phyloP scores from a whole-genome alignment of 331 rosid genomes.

The Arachis monticola region DNA sequence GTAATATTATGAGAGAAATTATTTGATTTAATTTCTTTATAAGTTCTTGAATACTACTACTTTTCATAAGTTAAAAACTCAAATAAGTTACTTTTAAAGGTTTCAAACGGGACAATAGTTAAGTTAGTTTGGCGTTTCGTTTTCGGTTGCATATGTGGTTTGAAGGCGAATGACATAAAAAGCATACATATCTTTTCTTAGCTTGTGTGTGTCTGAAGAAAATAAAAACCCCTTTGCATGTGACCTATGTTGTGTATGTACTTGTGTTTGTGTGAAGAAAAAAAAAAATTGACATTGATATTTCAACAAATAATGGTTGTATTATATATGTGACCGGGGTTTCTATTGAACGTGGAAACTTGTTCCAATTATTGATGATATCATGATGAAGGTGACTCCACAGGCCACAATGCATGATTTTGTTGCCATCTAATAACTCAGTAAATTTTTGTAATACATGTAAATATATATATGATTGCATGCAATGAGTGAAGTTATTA shows the following conservation, averaged over 20 bases:
- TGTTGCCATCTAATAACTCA: constrained; percentile 22
- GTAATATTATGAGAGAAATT: too few relatives aligned
- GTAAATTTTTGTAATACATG: not conserved
- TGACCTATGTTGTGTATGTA: constrained; percentile 1
- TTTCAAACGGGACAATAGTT: too few relatives aligned
- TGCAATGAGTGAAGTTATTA: not conserved
- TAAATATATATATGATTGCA: not conserved
- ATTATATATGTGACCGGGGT: not conserved
- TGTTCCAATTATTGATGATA: not conserved
- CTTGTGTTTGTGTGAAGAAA: not conserved
- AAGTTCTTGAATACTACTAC: too few relatives aligned
- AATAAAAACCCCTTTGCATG: constrained; percentile 24
- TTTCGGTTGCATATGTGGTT: not conserved
- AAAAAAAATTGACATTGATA: constrained; percentile 35
- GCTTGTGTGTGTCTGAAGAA: constrained; percentile 10
- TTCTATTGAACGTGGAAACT: not conserved
- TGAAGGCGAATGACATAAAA: constrained; percentile 28
- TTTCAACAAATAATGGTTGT: constrained; percentile 39
- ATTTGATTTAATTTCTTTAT: too few relatives aligned
- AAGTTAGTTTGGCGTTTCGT: too few relatives aligned
- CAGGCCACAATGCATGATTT: constrained; percentile 10
- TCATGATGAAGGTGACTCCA: constrained; percentile 32
- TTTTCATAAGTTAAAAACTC: too few relatives aligned
- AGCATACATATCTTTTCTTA: constrained; percentile 14
- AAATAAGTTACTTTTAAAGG: too few relatives aligned